Evolutionary conservation across 768 basidiomycete species (phyloP).

Genomic region (Kwoniella botswanensis): DNA sequence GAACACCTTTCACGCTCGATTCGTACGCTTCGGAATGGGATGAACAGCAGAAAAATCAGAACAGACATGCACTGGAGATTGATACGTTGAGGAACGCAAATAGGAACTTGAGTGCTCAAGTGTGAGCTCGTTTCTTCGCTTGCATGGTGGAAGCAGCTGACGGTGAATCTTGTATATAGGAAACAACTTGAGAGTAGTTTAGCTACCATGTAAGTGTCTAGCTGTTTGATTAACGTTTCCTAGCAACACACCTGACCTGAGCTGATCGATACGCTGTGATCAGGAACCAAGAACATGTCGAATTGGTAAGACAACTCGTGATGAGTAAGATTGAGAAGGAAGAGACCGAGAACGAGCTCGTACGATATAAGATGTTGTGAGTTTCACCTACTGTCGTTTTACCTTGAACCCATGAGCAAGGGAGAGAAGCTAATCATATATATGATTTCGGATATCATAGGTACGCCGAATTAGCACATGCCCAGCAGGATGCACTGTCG

Average conservation of each 20-base stretch:
- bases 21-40: slow-evolving; percentile 86
- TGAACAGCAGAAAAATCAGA: slow-evolving; percentile 74
- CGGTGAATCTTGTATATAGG: slow-evolving; percentile 60
- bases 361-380: slow-evolving; percentile 89
- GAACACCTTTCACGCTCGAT: slow-evolving; percentile 93
- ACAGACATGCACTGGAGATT: slow-evolving; percentile 82
- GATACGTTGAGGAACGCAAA: slow-evolving; percentile 82
- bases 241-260: not conserved
- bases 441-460: slow-evolving; percentile 45
- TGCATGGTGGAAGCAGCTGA: slow-evolving; percentile 24
- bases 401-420: not conserved
- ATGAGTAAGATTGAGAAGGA: slow-evolving; percentile 85
- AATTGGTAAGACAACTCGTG: slow-evolving; percentile 74
- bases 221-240: not conserved
- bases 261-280: slow-evolving; percentile 61
- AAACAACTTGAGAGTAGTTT: slow-evolving; percentile 79
- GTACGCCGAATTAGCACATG: slow-evolving; percentile 78
- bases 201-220: slow-evolving; percentile 59
- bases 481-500: slow-evolving; percentile 72
- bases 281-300: slow-evolving; percentile 57
- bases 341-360: slow-evolving; percentile 90
- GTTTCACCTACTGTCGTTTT: slow-evolving; percentile 47
- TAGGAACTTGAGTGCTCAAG: slow-evolving; percentile 72
- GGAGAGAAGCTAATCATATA: not conserved
- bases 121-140: slow-evolving; percentile 64